phyloP scores from a whole-genome alignment of 345 rosid species.

The Salix koriyanagi region DNA sequence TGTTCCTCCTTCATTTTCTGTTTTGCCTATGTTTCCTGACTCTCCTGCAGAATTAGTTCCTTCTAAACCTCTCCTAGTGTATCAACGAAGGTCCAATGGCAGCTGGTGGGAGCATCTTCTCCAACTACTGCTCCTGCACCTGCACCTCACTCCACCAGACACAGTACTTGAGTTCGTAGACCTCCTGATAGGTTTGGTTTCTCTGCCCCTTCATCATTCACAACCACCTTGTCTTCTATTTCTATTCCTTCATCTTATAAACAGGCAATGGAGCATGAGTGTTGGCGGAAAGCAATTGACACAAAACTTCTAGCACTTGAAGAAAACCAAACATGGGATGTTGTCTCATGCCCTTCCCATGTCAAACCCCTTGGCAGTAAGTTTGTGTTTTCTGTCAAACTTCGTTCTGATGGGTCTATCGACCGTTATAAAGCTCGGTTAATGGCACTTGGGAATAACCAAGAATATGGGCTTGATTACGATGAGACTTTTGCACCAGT shows the following conservation, averaged over 20 bases:
- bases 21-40: not conserved
- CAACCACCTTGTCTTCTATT: too few relatives aligned
- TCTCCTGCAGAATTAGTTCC: not conserved
- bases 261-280: not conserved
- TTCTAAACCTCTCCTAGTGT: not conserved
- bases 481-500: not conserved
- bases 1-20: not conserved
- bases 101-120: not conserved
- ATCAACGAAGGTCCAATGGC: not conserved
- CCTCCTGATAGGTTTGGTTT: too few relatives aligned
- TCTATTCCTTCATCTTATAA: not conserved
- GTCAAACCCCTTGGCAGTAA: not conserved
- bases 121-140: not conserved
- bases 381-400: not conserved
- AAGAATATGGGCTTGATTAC: not conserved
- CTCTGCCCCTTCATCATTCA: too few relatives aligned
- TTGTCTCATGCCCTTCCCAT: not conserved
- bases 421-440: not conserved
- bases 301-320: not conserved
- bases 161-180: too few relatives aligned
- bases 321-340: not conserved
- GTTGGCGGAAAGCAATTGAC: not conserved
- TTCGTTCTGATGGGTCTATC: not conserved
- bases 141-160: too few relatives aligned
- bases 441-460: not conserved